phyloP scores from a whole-genome alignment of 768 basidiomycete genomes.

The Tulasnella sp. region DNA sequence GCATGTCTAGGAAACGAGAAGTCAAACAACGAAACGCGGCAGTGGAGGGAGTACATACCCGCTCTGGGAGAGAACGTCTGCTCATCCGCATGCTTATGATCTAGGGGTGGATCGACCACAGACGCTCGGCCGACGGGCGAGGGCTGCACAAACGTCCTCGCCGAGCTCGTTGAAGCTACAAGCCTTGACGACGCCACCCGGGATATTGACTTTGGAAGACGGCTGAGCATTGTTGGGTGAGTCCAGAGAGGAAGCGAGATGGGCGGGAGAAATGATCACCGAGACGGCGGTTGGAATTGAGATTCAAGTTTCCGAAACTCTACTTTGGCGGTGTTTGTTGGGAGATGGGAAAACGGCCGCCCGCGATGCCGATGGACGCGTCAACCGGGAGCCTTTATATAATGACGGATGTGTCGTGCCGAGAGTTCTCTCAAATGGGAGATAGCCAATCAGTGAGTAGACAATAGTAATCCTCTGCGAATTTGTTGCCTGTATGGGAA shows the following conservation, averaged over 20 bases:
- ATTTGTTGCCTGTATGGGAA: neutral
- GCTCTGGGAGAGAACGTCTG: constrained; percentile 60
- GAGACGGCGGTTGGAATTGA: neutral
- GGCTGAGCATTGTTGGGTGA: neutral
- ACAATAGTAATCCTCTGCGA: neutral
- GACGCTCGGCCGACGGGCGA: constrained; percentile 73
- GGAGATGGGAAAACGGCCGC: neutral
- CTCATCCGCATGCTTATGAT: constrained; percentile 37
- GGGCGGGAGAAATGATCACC: neutral
- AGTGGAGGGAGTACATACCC: constrained; percentile 32
- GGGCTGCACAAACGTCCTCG: constrained; percentile 60
- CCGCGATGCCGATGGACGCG: neutral
- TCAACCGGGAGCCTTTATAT: neutral
- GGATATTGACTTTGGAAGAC: neutral
- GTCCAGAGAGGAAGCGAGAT: neutral
- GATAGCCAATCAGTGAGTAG: neutral
- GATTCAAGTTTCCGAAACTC: neutral
- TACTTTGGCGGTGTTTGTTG: neutral
- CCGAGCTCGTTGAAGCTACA: neutral
- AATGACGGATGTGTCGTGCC: neutral
- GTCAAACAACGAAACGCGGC: neutral
- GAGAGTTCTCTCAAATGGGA: neutral
- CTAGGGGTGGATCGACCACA: constrained; percentile 67
- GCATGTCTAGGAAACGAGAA: constrained; percentile 50
- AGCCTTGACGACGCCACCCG: neutral